phyloP scores from a whole-genome alignment of 352 stramenopile species.

The Hyaloperonospora arabidopsidis region DNA sequence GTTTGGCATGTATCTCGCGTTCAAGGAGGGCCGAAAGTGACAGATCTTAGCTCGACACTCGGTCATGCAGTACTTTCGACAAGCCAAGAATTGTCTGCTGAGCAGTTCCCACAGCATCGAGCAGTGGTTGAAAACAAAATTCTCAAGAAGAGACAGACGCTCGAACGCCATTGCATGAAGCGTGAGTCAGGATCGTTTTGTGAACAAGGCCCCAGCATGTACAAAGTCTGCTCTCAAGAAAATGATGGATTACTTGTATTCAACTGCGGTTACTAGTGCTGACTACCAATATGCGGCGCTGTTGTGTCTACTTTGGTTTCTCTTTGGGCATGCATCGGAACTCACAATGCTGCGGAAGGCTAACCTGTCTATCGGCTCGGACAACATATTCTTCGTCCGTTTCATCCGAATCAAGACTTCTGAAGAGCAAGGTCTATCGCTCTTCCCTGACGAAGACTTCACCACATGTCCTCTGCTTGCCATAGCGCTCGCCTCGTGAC shows the following conservation, averaged over 20 bases:
- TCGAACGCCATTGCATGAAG: neutral
- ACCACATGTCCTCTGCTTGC: conserved; percentile 3
- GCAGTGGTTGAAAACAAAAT: neutral
- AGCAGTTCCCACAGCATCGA: conserved; percentile 7
- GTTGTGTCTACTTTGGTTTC: neutral
- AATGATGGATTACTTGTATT: neutral
- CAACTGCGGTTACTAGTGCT: neutral
- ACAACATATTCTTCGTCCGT: neutral
- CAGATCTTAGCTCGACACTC: neutral
- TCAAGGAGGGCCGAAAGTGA: neutral
- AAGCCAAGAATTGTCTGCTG: conserved; percentile 20
- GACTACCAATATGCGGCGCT: conserved; percentile 2
- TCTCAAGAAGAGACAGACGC: neutral
- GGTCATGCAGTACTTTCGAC: too few relatives aligned
- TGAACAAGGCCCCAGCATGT: neutral
- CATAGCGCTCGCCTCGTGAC: conserved; percentile 43
- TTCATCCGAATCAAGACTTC: conserved; percentile 1
- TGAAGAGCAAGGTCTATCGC: neutral
- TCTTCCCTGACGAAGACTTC: neutral
- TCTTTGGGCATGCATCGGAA: neutral
- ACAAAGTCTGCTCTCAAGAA: neutral
- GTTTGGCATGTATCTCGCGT: neutral
- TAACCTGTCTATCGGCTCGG: neutral
- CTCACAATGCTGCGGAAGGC: neutral
- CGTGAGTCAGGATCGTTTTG: neutral